Evolutionary conservation across 805 yeast genomes (phyloP).

Genomic region (Saccharomycodes ludwigii): DNA sequence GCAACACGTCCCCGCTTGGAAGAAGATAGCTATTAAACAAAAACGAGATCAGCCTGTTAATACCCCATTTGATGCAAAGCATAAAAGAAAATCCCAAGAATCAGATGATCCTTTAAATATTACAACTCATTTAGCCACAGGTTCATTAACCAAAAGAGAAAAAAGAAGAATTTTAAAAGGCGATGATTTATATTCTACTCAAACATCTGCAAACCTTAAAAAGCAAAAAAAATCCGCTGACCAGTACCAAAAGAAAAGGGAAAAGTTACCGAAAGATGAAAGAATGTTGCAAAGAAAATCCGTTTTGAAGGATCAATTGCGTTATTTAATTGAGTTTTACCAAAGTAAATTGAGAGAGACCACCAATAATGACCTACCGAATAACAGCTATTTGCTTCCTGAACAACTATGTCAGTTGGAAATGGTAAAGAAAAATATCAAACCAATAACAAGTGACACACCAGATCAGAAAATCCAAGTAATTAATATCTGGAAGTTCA

Average conservation of each 20-base stretch:
- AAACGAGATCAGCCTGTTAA: conserved; percentile 2
- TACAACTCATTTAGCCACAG: conserved; percentile 25
- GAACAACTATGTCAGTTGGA: conserved; percentile 10
- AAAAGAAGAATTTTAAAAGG: conserved; percentile 19
- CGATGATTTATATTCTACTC: conserved; percentile 7
- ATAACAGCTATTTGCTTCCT: too few relatives aligned
- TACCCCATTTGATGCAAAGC: conserved; percentile 1
- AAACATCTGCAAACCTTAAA: conserved; percentile 9
- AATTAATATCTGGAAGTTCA: conserved; percentile 24
- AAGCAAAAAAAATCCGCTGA: conserved; percentile 8
- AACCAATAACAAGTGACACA: conserved; percentile 3
- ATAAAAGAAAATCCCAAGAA: conserved; percentile 2
- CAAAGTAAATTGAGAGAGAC: conserved; percentile 10
- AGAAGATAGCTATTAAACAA: conserved; percentile 17
- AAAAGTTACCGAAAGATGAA: conserved; percentile 19
- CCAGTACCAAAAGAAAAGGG: conserved; percentile 13
- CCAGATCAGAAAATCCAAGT: conserved; percentile 9
- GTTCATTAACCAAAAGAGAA: conserved; percentile 20
- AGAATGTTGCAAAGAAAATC: conserved; percentile 10
- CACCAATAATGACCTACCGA: too few relatives aligned
- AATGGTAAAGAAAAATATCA: conserved; percentile 14
- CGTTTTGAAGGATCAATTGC: conserved; percentile 23
- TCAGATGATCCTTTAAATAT: conserved; percentile 23
- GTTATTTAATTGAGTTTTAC: conserved; percentile 23
- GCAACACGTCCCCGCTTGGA: conserved; percentile 26